A percentile compares a stretch with the other conserved stretches of the same genome.
Conservation (phyloP, 148 eudicot species). For the Rhododendron henanense region DNA sequence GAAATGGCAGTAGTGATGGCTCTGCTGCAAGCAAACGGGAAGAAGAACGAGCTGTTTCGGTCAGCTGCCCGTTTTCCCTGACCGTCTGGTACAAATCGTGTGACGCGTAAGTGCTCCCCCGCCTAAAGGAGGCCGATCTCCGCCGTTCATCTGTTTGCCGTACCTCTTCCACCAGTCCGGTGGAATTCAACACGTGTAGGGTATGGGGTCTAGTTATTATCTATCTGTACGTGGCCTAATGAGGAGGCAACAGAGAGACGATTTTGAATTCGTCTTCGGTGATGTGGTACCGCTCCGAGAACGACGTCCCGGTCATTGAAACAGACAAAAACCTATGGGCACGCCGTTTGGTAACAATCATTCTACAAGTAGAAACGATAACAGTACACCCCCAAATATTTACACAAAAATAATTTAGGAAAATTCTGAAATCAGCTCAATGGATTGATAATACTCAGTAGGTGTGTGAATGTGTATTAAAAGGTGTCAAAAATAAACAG, state of each 20-base stretch:
- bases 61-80: not conserved
- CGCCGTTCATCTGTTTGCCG: conserved; percentile 2
- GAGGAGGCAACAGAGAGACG: not conserved
- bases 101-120: not conserved
- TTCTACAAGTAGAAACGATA: too few species aligned
- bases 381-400: too few species aligned
- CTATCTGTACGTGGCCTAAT: conserved; percentile 25
- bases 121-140: not conserved
- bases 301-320: not conserved
- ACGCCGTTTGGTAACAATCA: too few species aligned
- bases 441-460: too few species aligned
- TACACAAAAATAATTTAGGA: too few species aligned
- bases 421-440: too few species aligned
- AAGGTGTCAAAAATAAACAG: too few species aligned
- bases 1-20: not conserved
- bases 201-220: not conserved
- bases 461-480: too few species aligned
- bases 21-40: not conserved
- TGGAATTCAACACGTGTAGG: conserved; percentile 15
- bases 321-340: too few species aligned
- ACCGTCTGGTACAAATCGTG: conserved; percentile 19
- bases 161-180: conserved; percentile 10
- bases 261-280: not conserved
- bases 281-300: conserved; percentile 1
- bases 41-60: not conserved